Evolutionary conservation across 2,329 filamentous ascomycete species (phyloP).

Genomic region (Drechslerella dactyloides): DNA sequence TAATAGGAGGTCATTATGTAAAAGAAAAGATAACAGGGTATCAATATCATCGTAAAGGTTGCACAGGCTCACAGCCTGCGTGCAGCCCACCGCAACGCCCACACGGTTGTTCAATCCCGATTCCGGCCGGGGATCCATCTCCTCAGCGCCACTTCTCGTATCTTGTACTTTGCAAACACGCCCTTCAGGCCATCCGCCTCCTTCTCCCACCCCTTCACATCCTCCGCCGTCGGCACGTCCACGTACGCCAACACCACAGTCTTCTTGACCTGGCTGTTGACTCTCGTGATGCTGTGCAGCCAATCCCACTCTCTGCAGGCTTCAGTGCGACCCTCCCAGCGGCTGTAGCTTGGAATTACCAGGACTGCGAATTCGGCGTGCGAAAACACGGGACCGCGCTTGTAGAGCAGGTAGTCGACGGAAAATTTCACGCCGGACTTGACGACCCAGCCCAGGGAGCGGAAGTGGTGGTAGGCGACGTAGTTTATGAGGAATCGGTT

Average conservation of each 20-base stretch:
- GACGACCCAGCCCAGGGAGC: slow-evolving; percentile 92
- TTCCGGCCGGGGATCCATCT: slow-evolving; percentile 86
- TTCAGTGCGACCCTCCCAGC: slow-evolving; percentile 69
- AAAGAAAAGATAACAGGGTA: too few species aligned
- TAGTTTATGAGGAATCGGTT: slow-evolving; percentile 87
- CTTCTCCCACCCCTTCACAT: slow-evolving; percentile 60
- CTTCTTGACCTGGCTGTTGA: slow-evolving; percentile 88
- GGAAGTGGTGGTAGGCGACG: slow-evolving; percentile 91
- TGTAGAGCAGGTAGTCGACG: slow-evolving; percentile 92
- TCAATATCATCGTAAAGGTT: too few species aligned
- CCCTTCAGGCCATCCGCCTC: slow-evolving; percentile 65
- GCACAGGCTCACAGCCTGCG: too few species aligned
- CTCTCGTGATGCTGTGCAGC: slow-evolving; percentile 87
- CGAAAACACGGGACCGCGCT: slow-evolving; percentile 88
- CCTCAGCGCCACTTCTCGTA: slow-evolving; percentile 80
- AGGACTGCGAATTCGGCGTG: slow-evolving; percentile 92
- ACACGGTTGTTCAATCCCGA: slow-evolving; percentile 65
- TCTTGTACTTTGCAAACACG: slow-evolving; percentile 72
- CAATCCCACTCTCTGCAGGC: slow-evolving; percentile 71
- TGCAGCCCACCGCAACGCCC: too few species aligned
- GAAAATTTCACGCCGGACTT: slow-evolving; percentile 93
- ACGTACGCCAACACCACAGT: slow-evolving; percentile 89
- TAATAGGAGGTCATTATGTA: too few species aligned
- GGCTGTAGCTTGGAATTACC: slow-evolving; percentile 79
- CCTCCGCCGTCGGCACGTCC: slow-evolving; percentile 76